Percentiles rank a stretch among this genome's conserved stretches.
Evolutionary conservation across 495 filamentous ascomycete genomes (phyloP).

Genomic region (Acidomyces sp.): DNA sequence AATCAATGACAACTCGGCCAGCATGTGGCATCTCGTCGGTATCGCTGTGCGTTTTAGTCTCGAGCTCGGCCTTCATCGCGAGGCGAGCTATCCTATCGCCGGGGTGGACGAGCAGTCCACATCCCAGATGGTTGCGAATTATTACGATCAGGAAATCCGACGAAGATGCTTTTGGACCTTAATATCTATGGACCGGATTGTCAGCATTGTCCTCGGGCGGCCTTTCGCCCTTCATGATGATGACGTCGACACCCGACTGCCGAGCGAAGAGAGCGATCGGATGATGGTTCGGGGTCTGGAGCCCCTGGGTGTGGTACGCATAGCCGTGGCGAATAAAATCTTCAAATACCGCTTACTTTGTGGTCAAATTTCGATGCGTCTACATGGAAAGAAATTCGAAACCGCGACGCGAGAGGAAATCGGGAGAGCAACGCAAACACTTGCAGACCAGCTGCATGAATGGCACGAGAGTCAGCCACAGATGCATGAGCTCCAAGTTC

Average conservation of each 20-base stretch:
- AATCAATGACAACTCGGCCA: slow-evolving; percentile 5
- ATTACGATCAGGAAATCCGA: slow-evolving; percentile 5
- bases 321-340: slow-evolving; percentile 10
- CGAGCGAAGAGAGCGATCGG: neutral
- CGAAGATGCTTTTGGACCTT: slow-evolving; percentile 13
- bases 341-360: slow-evolving; percentile 12
- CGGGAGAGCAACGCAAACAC: neutral
- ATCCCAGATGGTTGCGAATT: neutral
- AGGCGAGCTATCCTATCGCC: slow-evolving; percentile 3
- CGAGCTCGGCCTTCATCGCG: slow-evolving; percentile 13
- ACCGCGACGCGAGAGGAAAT: neutral
- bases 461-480: slow-evolving; percentile 4
- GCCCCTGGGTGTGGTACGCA: slow-evolving; percentile 4
- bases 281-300: neutral
- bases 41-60: slow-evolving; percentile 8
- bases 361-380: neutral
- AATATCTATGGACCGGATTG: slow-evolving; percentile 6
- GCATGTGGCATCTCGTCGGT: slow-evolving; percentile 15
- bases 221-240: slow-evolving; percentile 5
- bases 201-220: slow-evolving; percentile 6
- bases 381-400: slow-evolving; percentile 6
- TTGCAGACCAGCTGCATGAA: slow-evolving; percentile 5
- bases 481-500: neutral
- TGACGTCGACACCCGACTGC: slow-evolving; percentile 11
- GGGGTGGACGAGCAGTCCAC: neutral